Conservation (phyloP, 495 filamentous ascomycete genomes). For the Choiromyces venosus region DNA sequence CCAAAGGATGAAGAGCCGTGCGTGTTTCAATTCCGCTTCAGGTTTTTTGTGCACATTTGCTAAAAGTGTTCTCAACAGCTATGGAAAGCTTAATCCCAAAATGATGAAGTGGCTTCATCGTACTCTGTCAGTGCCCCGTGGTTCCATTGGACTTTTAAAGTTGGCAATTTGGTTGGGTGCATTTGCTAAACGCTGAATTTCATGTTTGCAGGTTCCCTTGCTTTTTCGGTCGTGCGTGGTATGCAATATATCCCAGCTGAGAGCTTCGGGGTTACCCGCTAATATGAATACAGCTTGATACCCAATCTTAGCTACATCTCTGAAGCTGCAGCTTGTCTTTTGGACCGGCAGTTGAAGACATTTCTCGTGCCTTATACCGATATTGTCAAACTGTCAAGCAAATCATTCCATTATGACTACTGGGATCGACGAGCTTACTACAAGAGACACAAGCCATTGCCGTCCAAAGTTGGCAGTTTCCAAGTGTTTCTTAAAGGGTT, state of each 20-base stretch:
- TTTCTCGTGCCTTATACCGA: slow-evolving; percentile 94
- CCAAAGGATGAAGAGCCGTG: slow-evolving; percentile 99
- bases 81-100: slow-evolving; percentile 62
- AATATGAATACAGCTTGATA: slow-evolving; percentile 59
- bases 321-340: slow-evolving; percentile 91
- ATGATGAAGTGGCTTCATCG: slow-evolving; percentile 96
- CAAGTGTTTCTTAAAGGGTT: slow-evolving; percentile 95
- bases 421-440: slow-evolving; percentile 90
- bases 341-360: slow-evolving; percentile 83
- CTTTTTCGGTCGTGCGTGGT: slow-evolving; percentile 90
- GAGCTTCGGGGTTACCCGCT: slow-evolving; percentile 16
- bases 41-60: slow-evolving; percentile 9
- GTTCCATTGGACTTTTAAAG: background rate
- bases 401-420: slow-evolving; percentile 95
- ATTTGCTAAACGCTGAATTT: slow-evolving; percentile 13
- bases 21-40: slow-evolving; percentile 42
- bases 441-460: slow-evolving; percentile 78
- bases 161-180: background rate
- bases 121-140: slow-evolving; percentile 53
- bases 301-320: slow-evolving; percentile 99
- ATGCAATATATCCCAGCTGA: slow-evolving; percentile 23
- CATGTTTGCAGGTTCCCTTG: slow-evolving; percentile 64
- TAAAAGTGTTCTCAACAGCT: slow-evolving; percentile 24
- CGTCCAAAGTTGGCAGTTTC: slow-evolving; percentile 89
- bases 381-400: slow-evolving; percentile 88